phyloP scores from a whole-genome alignment of 768 basidiomycete genomes.

The Suillus subluteus region DNA sequence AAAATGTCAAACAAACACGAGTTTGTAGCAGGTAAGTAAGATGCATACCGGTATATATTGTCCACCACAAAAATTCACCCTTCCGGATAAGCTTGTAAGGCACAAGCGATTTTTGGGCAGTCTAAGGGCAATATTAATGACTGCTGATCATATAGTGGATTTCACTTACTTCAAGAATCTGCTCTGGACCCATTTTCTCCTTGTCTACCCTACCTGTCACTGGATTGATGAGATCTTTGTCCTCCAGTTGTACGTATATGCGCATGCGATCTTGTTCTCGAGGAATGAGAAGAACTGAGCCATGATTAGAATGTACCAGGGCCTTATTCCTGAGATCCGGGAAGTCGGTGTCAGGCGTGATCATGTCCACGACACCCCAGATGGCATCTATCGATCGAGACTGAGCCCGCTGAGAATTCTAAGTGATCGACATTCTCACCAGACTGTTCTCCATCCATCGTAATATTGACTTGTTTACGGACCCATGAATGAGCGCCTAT shows the following conservation, averaged over 20 bases:
- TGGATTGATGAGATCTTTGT: constrained; percentile 40
- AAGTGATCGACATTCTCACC: constrained; percentile 27
- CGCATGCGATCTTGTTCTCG: constrained; percentile 51
- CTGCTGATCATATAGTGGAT: background rate
- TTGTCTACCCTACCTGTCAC: constrained; percentile 46
- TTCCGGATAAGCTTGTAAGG: constrained; percentile 42
- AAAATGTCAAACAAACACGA: background rate
- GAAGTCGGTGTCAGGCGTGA: constrained; percentile 50
- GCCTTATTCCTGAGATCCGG: constrained; percentile 54
- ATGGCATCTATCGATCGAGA: constrained; percentile 34
- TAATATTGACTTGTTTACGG: constrained; percentile 62
- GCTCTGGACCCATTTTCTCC: constrained; percentile 39
- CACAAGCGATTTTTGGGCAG: constrained; percentile 42
- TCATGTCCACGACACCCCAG: constrained; percentile 50
- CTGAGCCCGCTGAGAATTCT: background rate
- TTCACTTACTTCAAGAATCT: constrained; percentile 41
- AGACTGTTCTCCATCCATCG: constrained; percentile 77
- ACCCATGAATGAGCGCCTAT: constrained; percentile 85
- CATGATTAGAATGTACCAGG: constrained; percentile 54
- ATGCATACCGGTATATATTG: constrained; percentile 48
- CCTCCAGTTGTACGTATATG: constrained; percentile 54
- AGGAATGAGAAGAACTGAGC: constrained; percentile 55
- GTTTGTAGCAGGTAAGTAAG: background rate
- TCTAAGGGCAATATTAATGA: constrained; percentile 21
- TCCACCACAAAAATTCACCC: constrained; percentile 50